phyloP scores from a whole-genome alignment of 1,139 yeast genomes.

The Suhomyces kunorum region DNA sequence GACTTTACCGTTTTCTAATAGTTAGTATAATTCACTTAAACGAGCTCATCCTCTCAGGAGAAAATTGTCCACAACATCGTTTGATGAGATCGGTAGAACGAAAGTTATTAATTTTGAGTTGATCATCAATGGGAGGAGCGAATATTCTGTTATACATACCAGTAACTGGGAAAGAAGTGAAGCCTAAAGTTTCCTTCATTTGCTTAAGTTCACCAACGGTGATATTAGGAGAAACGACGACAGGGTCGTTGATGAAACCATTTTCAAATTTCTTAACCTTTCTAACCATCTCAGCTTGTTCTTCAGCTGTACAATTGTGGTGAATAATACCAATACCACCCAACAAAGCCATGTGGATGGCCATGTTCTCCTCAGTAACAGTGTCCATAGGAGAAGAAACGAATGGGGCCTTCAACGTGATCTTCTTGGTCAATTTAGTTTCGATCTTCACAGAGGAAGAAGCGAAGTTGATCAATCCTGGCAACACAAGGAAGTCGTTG shows the following conservation, averaged over 20 bases:
- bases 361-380: slow-evolving; percentile 96
- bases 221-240: slow-evolving; percentile 71
- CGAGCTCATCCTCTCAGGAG: slow-evolving; percentile 11
- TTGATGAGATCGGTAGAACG: slow-evolving; percentile 99
- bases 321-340: slow-evolving; percentile 99
- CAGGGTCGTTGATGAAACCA: slow-evolving; percentile 95
- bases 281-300: slow-evolving; percentile 97
- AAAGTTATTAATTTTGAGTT: slow-evolving; percentile 71
- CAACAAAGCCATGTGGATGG: slow-evolving; percentile 95
- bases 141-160: slow-evolving; percentile 63
- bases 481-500: slow-evolving; percentile 92
- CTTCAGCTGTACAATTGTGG: slow-evolving; percentile 95
- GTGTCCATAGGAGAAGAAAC: slow-evolving; percentile 99
- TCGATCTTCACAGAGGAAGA: slow-evolving; percentile 76
- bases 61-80: slow-evolving; percentile 91
- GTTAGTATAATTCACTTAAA: slow-evolving; percentile 26
- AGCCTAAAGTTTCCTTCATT: slow-evolving; percentile 75
- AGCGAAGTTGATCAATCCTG: slow-evolving; percentile 92
- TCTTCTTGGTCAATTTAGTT: slow-evolving; percentile 85
- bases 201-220: slow-evolving; percentile 82
- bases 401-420: slow-evolving; percentile 88
- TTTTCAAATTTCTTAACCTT: slow-evolving; percentile 96
- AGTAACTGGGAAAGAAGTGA: slow-evolving; percentile 98
- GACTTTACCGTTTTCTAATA: slow-evolving; percentile 74
- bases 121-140: slow-evolving; percentile 57